Conservation (phyloP, 2,329 filamentous ascomycete species). For the Colletotrichum higginsianum region DNA sequence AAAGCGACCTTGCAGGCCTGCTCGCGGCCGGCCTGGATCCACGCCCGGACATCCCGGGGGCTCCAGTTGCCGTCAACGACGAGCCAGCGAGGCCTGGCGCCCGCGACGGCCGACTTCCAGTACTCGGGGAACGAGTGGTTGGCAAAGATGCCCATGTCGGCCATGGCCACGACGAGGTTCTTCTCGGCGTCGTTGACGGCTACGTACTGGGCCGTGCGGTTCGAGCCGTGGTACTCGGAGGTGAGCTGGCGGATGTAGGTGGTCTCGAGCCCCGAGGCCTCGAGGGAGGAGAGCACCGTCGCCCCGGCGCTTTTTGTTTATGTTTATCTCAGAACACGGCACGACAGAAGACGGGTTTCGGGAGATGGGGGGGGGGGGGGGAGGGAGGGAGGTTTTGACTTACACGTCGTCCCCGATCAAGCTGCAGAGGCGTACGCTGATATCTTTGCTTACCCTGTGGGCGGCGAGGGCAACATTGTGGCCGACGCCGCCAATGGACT, state of each 20-base stretch:
- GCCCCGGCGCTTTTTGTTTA: constrained; percentile 72
- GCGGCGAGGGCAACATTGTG: constrained; percentile 92
- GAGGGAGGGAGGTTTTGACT: constrained; percentile 49
- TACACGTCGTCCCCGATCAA: constrained; percentile 84
- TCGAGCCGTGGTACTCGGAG: constrained; percentile 63
- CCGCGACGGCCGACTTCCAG: constrained; percentile 73
- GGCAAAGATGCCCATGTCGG: constrained; percentile 92
- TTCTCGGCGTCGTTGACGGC: constrained; percentile 88
- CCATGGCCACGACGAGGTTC: constrained; percentile 92
- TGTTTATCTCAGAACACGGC: constrained; percentile 14
- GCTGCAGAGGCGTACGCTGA: constrained; percentile 81
- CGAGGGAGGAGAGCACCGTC: constrained; percentile 77
- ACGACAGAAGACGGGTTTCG: no score
- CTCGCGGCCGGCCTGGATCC: constrained; percentile 74
- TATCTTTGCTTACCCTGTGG: constrained; percentile 73
- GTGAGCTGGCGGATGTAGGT: constrained; percentile 73
- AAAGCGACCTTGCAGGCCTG: constrained; percentile 77
- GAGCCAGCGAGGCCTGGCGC: constrained; percentile 78
- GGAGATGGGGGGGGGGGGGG: background rate
- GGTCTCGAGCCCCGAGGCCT: constrained; percentile 74
- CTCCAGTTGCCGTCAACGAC: constrained; percentile 93
- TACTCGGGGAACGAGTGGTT: constrained; percentile 64
- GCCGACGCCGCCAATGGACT: constrained; percentile 91
- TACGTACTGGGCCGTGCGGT: constrained; percentile 90
- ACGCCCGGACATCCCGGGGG: constrained; percentile 73